phyloP scores from a whole-genome alignment of 345 rosid genomes.

The Nasturtium officinale region DNA sequence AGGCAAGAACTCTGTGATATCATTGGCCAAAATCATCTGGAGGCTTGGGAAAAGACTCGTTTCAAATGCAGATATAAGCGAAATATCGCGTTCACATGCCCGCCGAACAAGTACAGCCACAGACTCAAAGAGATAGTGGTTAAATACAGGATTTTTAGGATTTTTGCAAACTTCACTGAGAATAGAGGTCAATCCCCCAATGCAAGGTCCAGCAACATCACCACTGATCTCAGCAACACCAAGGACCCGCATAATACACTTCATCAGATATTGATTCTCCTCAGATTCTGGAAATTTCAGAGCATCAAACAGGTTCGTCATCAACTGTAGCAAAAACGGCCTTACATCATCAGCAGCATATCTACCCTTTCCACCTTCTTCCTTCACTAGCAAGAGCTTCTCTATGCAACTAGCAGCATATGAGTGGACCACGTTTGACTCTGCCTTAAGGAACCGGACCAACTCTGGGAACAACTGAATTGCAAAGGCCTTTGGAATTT shows the following conservation, averaged over 20 bases:
- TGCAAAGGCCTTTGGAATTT: conserved; percentile 69
- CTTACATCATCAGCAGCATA: conserved; percentile 66
- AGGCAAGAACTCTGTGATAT: conserved; percentile 92
- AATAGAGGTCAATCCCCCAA: conserved; percentile 67
- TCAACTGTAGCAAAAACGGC: conserved; percentile 56
- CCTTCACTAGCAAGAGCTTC: conserved; percentile 90
- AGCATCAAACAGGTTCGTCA: conserved; percentile 79
- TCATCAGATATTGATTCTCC: conserved; percentile 97
- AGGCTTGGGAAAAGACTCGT: conserved; percentile 80
- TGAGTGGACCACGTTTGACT: conserved; percentile 94
- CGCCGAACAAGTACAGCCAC: conserved; percentile 93
- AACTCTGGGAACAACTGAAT: conserved; percentile 70
- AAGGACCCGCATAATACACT: conserved; percentile 93
- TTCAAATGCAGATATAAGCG: conserved; percentile 79
- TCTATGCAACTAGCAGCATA: conserved; percentile 96
- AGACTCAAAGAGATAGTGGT: conserved; percentile 94
- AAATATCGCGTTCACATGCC: conserved; percentile 76
- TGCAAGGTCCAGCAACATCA: conserved; percentile 85
- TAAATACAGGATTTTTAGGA: conserved; percentile 91
- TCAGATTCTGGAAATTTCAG: conserved; percentile 83
- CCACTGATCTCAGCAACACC: conserved; percentile 76
- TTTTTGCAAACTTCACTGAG: conserved; percentile 87
- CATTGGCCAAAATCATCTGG: conserved; percentile 70
- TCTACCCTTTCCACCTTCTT: conserved; percentile 76
- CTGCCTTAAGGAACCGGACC: conserved; percentile 74